Evolutionary conservation across 352 stramenopile genomes (phyloP), one percentile per base, ranked within the genome.

Genomic region (Pilasporangium apinafurcum): DNA sequence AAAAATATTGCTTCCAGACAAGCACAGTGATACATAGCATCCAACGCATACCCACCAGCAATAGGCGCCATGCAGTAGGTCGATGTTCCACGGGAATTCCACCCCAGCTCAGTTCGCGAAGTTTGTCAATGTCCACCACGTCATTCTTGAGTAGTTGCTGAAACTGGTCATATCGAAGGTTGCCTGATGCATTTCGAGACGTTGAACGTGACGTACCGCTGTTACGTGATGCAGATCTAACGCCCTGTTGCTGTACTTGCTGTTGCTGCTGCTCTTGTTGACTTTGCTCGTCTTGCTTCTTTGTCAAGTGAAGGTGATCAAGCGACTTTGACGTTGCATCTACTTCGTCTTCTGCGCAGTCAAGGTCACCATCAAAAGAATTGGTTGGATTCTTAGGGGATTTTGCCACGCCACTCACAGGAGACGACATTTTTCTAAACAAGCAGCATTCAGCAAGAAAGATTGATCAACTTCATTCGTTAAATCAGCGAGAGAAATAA

Each of bases 11-110:
- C 44, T 30, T 53, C n/a, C 6, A 25, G 16, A 13, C 35, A 45
- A 20, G 5, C 39, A 10, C n/a, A 22, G 7, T 21, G 3, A 44
- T 12, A 8, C 4, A 12, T 14, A 17, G 6, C 38, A 51, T 13
- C 17, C 27, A 6, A 13, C 4, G 25, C 37, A 13, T 33, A 22
- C 60, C 4, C 67, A 89, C 96, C 59, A 99, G 63, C 10, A 99
- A 53, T 21, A 99, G 72, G 56, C 97, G 92, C 97, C 97, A 99
- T 25, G 88, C 80, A n/a, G 74, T 84, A 2, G 86, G 71, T 13
- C 92, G 70, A 56, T 94, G 72, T 18, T 89, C 65, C 5, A 70
- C 68, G 4, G 93, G 88, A 20, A 98, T 73, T 14, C 94, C 92
- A 34, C 88, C 90, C 94, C 94, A 98, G 47, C 83, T 94, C 27